A percentile compares a stretch with the other conserved stretches of the same genome.
phyloP scores from a whole-genome alignment of 345 rosid genomes.

The Populus simonii region DNA sequence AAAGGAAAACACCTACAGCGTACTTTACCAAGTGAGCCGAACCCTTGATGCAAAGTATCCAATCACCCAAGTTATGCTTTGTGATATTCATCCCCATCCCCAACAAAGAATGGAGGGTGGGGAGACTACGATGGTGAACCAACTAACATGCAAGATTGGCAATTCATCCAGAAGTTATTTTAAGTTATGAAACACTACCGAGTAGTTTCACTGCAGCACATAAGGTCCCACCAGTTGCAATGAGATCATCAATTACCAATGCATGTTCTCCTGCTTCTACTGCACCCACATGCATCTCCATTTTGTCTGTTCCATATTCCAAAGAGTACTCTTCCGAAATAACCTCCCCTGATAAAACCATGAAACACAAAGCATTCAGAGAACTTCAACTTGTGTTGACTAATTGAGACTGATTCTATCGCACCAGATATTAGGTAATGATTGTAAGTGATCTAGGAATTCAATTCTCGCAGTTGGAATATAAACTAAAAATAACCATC shows the following conservation, averaged over 20 bases:
- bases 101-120: too few relatives aligned
- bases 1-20: too few relatives aligned
- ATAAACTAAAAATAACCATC: neutral
- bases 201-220: slow-evolving; percentile 89
- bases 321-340: slow-evolving; percentile 85
- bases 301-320: slow-evolving; percentile 93
- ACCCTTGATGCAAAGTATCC: too few relatives aligned
- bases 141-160: too few relatives aligned
- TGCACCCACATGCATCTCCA: slow-evolving; percentile 99
- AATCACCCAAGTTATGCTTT: too few relatives aligned
- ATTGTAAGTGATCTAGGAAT: neutral
- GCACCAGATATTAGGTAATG: neutral
- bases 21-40: too few relatives aligned
- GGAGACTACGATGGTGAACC: too few relatives aligned
- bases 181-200: slow-evolving; percentile 42
- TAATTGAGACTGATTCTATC: neutral
- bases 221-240: slow-evolving; percentile 97
- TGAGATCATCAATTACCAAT: slow-evolving; percentile 81
- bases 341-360: slow-evolving; percentile 62
- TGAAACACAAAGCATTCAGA: slow-evolving; percentile 6
- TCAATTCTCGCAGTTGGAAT: slow-evolving; percentile 1
- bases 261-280: slow-evolving; percentile 88
- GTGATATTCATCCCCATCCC: too few relatives aligned
- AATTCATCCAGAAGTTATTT: neutral
- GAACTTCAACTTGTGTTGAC: neutral